phyloP scores from a whole-genome alignment of 2,329 filamentous ascomycete genomes.

The Passalora sequoiae region DNA sequence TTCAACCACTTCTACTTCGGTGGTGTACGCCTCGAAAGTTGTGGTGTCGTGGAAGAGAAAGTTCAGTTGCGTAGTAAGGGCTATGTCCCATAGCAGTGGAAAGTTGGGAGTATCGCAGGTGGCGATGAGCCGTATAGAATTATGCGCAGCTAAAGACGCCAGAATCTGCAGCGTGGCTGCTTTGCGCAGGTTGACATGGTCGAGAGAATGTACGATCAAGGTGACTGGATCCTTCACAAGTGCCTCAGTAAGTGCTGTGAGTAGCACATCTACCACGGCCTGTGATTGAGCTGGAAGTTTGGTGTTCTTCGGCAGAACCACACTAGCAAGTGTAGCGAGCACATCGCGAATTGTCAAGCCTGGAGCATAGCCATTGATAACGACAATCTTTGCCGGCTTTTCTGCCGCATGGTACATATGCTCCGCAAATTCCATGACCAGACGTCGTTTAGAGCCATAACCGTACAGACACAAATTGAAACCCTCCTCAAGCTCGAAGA shows the following conservation, averaged over 20 bases:
- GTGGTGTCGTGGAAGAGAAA: conserved; percentile 93
- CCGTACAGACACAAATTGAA: conserved; percentile 91
- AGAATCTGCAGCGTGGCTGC: conserved; percentile 65
- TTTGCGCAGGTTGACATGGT: conserved; percentile 70
- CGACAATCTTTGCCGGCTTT: conserved; percentile 58
- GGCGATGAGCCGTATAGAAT: conserved; percentile 65
- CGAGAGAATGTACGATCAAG: conserved; percentile 71
- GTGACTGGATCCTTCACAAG: conserved; percentile 36
- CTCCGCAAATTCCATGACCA: conserved; percentile 70
- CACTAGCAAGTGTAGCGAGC: conserved; percentile 61
- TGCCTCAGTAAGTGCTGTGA: conserved; percentile 53
- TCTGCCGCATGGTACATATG: conserved; percentile 54
- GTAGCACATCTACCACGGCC: conserved; percentile 63
- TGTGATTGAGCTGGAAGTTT: conserved; percentile 61
- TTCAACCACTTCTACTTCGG: conserved; percentile 79
- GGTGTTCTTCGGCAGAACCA: conserved; percentile 49
- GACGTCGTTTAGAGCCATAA: conserved; percentile 77
- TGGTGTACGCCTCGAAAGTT: conserved; percentile 70
- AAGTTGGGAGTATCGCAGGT: conserved; percentile 88
- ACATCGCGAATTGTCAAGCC: conserved; percentile 64
- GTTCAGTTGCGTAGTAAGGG: conserved; percentile 73
- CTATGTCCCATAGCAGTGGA: conserved; percentile 81
- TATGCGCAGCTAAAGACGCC: conserved; percentile 69
- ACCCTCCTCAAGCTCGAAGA: conserved; percentile 77
- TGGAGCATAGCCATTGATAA: conserved; percentile 79